Evolutionary conservation across 2,329 filamentous ascomycete genomes (phyloP).

Genomic region (Nigrograna mackinnonii): DNA sequence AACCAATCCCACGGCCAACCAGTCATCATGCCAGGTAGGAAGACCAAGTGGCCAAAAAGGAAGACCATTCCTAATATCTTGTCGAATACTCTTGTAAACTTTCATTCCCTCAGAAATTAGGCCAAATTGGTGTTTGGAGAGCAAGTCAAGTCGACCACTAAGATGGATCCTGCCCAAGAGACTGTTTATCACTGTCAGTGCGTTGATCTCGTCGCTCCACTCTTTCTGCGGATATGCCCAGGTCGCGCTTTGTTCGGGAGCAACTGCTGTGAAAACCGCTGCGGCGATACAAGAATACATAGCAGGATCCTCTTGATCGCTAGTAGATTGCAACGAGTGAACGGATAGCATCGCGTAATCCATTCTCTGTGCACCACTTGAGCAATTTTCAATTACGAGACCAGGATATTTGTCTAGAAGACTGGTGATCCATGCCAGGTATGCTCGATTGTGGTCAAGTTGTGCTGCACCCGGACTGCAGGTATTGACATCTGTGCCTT

Average conservation of each 20-base stretch:
- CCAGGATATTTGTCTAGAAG: constrained; percentile 3
- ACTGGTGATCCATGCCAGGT: constrained; percentile 2
- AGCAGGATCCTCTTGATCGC: constrained; percentile 7
- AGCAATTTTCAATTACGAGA: constrained; percentile 6
- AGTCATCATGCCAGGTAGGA: constrained; percentile 5
- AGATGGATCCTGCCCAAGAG: constrained; percentile 5
- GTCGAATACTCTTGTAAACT: constrained; percentile 3
- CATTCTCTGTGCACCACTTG: constrained; percentile 7
- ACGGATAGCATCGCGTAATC: constrained; percentile 3
- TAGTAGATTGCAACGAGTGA: constrained; percentile 5
- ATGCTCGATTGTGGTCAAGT: constrained; percentile 5
- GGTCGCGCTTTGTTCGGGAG: constrained; percentile 4
- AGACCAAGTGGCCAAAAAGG: constrained; percentile 7
- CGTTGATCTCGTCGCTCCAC: constrained; percentile 8
- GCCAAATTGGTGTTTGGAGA: constrained; percentile 1
- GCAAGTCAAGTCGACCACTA: constrained; percentile 3
- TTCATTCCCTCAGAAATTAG: constrained; percentile 4
- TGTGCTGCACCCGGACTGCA: constrained; percentile 3
- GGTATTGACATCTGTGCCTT: constrained; percentile 1
- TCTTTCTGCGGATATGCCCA: constrained; percentile 9
- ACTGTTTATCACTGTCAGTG: constrained; percentile 5
- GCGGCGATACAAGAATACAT: constrained; percentile 4
- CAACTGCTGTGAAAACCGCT: constrained; percentile 3
- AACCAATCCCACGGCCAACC: constrained; percentile 3
- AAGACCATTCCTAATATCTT: not conserved